phyloP scores from a whole-genome alignment of 768 basidiomycete genomes.

The Lactarius vividus region DNA sequence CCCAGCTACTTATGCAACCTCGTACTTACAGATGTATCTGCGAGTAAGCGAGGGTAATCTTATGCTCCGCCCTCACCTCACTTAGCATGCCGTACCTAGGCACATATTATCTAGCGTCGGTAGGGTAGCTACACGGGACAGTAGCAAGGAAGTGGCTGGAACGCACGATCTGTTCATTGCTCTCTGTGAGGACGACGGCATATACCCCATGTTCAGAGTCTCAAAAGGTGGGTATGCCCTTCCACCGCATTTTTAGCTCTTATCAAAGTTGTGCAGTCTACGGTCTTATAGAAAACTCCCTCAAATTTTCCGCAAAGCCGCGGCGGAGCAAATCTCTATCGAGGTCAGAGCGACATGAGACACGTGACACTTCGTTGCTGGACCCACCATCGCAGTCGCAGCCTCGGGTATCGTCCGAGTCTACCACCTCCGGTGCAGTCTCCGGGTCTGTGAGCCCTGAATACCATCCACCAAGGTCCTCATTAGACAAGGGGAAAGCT shows the following conservation, averaged over 20 bases:
- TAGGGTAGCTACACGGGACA: constrained; percentile 81
- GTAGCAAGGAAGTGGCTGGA: constrained; percentile 71
- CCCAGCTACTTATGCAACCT: constrained; percentile 26
- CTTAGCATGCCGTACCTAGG: constrained; percentile 41
- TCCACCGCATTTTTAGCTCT: background rate
- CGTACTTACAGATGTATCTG: constrained; percentile 62
- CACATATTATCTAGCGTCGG: constrained; percentile 83
- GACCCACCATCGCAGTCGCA: constrained; percentile 30
- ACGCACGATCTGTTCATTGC: constrained; percentile 83
- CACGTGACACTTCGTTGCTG: constrained; percentile 19
- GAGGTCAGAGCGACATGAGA: constrained; percentile 15
- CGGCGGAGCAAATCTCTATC: constrained; percentile 21
- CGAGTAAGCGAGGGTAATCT: constrained; percentile 59
- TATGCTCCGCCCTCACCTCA: background rate
- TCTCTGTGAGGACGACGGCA: constrained; percentile 84
- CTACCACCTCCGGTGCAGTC: constrained; percentile 32
- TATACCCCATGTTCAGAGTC: constrained; percentile 80
- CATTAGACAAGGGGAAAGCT: constrained; percentile 60
- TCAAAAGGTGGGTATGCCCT: constrained; percentile 66
- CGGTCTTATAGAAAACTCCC: constrained; percentile 36
- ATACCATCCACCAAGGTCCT: constrained; percentile 43
- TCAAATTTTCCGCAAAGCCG: constrained; percentile 18
- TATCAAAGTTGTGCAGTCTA: constrained; percentile 37
- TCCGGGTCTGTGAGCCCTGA: constrained; percentile 24
- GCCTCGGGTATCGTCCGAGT: constrained; percentile 42